Percentiles rank a stretch among this genome's conserved stretches.
Conservation (phyloP, 1,139 yeast species). For the Diutina siamensis region DNA sequence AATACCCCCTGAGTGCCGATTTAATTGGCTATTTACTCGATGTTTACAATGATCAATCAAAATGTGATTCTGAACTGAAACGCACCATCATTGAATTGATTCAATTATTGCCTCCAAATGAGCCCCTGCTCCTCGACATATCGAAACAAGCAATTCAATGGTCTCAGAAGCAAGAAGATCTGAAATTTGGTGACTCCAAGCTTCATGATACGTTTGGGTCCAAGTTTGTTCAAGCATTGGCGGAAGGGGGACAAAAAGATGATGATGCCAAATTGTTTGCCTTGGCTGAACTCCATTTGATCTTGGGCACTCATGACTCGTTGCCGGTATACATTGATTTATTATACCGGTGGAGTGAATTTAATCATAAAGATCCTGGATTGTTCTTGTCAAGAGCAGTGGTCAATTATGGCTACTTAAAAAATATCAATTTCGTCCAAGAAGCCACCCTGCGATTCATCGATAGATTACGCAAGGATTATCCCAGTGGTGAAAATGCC, state of each 20-base stretch:
- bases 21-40: slow-evolving; percentile 64
- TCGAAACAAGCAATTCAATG: slow-evolving; percentile 56
- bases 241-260: slow-evolving; percentile 15
- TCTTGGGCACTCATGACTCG: slow-evolving; percentile 57
- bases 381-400: slow-evolving; percentile 50
- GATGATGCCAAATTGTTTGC: slow-evolving; percentile 26
- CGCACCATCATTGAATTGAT: slow-evolving; percentile 31
- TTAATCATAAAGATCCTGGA: slow-evolving; percentile 31
- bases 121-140: slow-evolving; percentile 56
- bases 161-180: slow-evolving; percentile 38
- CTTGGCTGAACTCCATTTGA: slow-evolving; percentile 43
- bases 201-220: slow-evolving; percentile 67
- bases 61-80: slow-evolving; percentile 24
- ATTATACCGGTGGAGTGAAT: slow-evolving; percentile 44
- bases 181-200: slow-evolving; percentile 61
- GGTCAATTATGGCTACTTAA: slow-evolving; percentile 55
- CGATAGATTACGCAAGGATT: slow-evolving; percentile 13
- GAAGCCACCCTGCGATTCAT: slow-evolving; percentile 33
- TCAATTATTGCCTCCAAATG: slow-evolving; percentile 44
- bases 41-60: slow-evolving; percentile 42
- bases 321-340: slow-evolving; percentile 40
- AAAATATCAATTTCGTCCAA: slow-evolving; percentile 48
- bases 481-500: neutral
- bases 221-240: slow-evolving; percentile 33
- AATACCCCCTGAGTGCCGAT: slow-evolving; percentile 75